phyloP scores from a whole-genome alignment of 176 grass and related monocot species.

The Oryza officinalis region DNA sequence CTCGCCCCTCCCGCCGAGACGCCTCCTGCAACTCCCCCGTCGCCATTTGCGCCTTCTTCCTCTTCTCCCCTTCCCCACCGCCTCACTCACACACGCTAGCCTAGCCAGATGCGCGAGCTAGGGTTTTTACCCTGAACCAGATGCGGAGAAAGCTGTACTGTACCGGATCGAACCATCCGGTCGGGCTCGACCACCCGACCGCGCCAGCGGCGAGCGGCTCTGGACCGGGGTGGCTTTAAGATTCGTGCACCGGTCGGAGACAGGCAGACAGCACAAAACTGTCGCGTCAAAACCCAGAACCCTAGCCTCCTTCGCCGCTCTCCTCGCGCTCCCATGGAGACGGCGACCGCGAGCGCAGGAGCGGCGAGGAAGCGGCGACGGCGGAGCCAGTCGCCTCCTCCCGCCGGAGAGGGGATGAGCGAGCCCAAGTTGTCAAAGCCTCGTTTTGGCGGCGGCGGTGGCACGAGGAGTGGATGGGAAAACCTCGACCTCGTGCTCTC shows the following conservation, averaged over 20 bases:
- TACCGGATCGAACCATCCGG: no score
- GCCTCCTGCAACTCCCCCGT: conserved; percentile 41
- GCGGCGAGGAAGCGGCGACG: conserved; percentile 41
- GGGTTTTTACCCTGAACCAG: conserved; percentile 28
- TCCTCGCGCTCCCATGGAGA: conserved; percentile 27
- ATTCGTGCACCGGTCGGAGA: conserved; percentile 27
- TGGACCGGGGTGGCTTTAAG: not conserved
- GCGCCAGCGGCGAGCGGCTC: not conserved
- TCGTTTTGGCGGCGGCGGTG: conserved; percentile 4
- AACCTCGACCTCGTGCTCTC: conserved; percentile 80
- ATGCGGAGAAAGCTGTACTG: not conserved
- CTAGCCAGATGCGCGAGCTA: conserved; percentile 16
- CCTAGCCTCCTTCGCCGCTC: conserved; percentile 27
- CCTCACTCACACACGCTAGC: not conserved
- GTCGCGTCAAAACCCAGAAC: conserved; percentile 42
- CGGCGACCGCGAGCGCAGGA: not conserved
- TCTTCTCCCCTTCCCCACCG: not conserved
- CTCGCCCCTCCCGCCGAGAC: conserved; percentile 52
- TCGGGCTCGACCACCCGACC: not conserved
- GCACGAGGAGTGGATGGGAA: conserved; percentile 37
- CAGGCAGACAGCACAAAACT: no score
- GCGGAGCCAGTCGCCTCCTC: conserved; percentile 28
- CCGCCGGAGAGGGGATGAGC: not conserved
- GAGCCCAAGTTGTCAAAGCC: conserved; percentile 1
- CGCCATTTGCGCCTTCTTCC: conserved; percentile 17